Evolutionary conservation across 2,329 filamentous ascomycete genomes (phyloP).

Genomic region (Microdochium nivale): DNA sequence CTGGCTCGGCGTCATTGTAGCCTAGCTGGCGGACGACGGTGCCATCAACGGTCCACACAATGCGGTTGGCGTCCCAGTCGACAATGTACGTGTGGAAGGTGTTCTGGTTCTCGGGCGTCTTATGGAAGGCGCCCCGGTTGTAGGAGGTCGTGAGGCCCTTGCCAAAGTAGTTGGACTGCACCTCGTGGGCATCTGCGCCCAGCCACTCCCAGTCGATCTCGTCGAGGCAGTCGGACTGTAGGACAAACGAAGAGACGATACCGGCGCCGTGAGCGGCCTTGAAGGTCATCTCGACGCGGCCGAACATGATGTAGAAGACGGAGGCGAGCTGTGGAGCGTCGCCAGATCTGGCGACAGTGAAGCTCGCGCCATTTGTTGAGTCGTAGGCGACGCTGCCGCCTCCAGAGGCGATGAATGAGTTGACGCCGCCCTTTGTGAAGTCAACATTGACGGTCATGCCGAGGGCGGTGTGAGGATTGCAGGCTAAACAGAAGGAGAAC

Average conservation of each 20-base stretch:
- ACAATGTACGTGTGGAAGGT: conserved; percentile 79
- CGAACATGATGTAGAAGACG: conserved; percentile 99
- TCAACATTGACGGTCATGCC: conserved; percentile 77
- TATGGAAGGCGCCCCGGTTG: conserved; percentile 78
- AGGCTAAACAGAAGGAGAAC: conserved; percentile 37
- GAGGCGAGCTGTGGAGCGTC: conserved; percentile 82
- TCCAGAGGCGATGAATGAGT: conserved; percentile 60
- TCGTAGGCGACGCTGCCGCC: conserved; percentile 65
- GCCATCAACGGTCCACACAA: conserved; percentile 81
- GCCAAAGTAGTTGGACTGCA: conserved; percentile 97
- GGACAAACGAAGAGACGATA: conserved; percentile 85
- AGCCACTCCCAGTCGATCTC: conserved; percentile 99
- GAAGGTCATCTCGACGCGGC: conserved; percentile 76
- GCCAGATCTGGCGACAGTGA: conserved; percentile 69
- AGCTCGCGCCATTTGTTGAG: conserved; percentile 61
- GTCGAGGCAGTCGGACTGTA: conserved; percentile 86
- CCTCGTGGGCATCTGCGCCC: conserved; percentile 63
- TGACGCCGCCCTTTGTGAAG: conserved; percentile 69
- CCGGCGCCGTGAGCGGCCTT: conserved; percentile 82
- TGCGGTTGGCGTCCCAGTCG: conserved; percentile 81
- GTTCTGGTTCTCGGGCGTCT: conserved; percentile 59
- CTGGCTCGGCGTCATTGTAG: conserved; percentile 55
- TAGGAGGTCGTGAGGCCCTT: conserved; percentile 82
- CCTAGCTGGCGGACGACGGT: conserved; percentile 68
- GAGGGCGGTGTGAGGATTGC: conserved; percentile 69